phyloP scores from a whole-genome alignment of 441 rosid species.

The Croton setiger region DNA sequence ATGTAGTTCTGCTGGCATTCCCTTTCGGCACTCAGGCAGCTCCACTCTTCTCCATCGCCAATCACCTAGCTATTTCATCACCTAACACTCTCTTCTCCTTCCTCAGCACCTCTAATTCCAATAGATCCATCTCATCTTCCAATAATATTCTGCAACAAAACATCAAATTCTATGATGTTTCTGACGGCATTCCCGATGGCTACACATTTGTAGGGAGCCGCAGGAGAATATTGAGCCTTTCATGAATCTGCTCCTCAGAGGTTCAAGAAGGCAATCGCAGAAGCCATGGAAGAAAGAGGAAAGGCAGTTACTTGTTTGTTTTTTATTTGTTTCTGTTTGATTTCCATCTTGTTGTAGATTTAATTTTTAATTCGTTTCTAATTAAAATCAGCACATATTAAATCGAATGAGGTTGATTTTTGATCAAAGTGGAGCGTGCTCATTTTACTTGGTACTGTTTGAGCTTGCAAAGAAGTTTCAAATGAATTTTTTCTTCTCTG shows the following conservation, averaged over 20 bases:
- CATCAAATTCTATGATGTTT: conserved; percentile 35
- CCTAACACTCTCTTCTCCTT: conserved; percentile 39
- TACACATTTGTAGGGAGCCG: conserved; percentile 37
- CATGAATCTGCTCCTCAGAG: conserved; percentile 48
- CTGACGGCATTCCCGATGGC: conserved; percentile 45
- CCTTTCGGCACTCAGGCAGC: conserved; percentile 49
- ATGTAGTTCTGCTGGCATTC: conserved; percentile 43
- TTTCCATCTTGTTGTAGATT: too few species aligned
- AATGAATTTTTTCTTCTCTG: too few species aligned
- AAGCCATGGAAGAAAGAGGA: conserved; percentile 43
- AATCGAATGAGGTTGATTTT: too few species aligned
- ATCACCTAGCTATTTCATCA: conserved; percentile 25
- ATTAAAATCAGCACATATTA: too few species aligned
- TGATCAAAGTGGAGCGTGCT: too few species aligned
- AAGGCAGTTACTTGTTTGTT: conserved; percentile 44
- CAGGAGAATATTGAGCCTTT: conserved; percentile 55
- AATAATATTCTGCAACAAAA: conserved; percentile 17
- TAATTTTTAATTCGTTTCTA: too few species aligned
- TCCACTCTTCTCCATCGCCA: conserved; percentile 36
- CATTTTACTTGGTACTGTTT: too few species aligned
- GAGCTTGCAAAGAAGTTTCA: too few species aligned
- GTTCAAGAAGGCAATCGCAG: conserved; percentile 35
- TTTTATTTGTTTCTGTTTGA: too few species aligned
- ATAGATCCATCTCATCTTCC: conserved; percentile 25
- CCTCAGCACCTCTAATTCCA: conserved; percentile 38